Evolutionary conservation across 768 basidiomycete genomes (phyloP).

Genomic region (Candolleomyces eurysporus): DNA sequence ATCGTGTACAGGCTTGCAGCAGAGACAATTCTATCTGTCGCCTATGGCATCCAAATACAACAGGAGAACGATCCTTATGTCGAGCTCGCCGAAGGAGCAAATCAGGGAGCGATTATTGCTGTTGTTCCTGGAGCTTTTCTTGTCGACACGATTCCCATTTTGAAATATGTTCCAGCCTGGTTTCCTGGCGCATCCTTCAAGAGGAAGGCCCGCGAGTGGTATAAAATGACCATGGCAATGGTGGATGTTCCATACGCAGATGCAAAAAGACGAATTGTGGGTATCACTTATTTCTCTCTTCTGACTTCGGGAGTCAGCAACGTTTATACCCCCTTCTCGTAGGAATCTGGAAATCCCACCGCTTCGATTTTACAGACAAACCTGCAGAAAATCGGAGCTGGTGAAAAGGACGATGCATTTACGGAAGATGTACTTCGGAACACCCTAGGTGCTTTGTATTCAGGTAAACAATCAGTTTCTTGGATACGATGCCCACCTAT

Average conservation of each 20-base stretch:
- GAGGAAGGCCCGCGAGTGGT: conserved; percentile 38
- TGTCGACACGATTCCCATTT: conserved; percentile 25
- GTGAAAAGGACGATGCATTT: conserved; percentile 5
- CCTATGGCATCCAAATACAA: conserved; percentile 33
- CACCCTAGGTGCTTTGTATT: conserved; percentile 21
- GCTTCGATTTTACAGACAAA: conserved; percentile 18
- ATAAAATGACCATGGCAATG: conserved; percentile 26
- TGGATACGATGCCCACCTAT: not conserved
- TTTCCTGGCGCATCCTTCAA: conserved; percentile 36
- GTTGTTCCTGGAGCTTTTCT: conserved; percentile 27
- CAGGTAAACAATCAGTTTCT: conserved; percentile 8
- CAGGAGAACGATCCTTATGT: conserved; percentile 30
- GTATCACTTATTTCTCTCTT: conserved; percentile 6
- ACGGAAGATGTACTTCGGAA: conserved; percentile 21
- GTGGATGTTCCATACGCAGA: conserved; percentile 32
- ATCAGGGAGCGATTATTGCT: conserved; percentile 18
- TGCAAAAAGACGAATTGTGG: conserved; percentile 30
- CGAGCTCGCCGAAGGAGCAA: conserved; percentile 21
- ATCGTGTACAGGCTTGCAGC: conserved; percentile 17
- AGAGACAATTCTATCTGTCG: conserved; percentile 31
- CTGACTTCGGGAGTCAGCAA: not conserved
- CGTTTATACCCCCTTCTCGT: not conserved
- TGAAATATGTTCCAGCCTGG: conserved; percentile 30
- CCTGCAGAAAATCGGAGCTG: conserved; percentile 10
- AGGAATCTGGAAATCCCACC: conserved; percentile 14